Evolutionary conservation across 2,329 filamentous ascomycete genomes (phyloP).

Genomic region (Parascedosporium putredinis): DNA sequence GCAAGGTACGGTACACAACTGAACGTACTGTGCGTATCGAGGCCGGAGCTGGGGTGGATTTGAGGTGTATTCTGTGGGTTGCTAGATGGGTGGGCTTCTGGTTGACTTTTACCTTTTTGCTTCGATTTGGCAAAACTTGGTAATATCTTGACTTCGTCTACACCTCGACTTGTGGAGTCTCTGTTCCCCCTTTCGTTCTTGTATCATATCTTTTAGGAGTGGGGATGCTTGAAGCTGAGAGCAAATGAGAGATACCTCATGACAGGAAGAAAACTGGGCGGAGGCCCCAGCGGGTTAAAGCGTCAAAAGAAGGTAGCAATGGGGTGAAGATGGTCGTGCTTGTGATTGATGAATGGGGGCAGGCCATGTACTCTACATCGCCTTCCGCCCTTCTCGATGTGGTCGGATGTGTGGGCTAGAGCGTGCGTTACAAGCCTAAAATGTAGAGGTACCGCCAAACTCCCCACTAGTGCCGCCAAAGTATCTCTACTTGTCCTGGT

Average conservation of each 20-base stretch:
- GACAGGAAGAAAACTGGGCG: neutral
- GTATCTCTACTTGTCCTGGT: neutral
- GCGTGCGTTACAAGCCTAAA: neutral
- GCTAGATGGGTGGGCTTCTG: neutral
- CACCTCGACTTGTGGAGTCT: neutral
- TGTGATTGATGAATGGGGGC: too few species aligned
- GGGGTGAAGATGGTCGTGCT: too few species aligned
- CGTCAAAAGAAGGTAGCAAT: neutral
- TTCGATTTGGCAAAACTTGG: too few species aligned
- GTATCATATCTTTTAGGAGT: neutral
- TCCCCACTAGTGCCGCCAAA: neutral
- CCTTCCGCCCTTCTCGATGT: too few species aligned
- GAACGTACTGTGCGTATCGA: neutral
- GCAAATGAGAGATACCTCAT: neutral
- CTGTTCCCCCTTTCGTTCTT: neutral
- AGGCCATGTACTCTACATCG: too few species aligned
- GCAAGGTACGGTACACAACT: too few species aligned
- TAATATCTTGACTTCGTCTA: neutral
- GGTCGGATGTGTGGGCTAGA: neutral
- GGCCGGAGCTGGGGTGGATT: neutral
- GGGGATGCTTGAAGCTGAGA: constrained; percentile 1
- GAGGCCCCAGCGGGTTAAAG: neutral
- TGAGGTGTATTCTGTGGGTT: neutral
- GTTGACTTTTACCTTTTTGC: neutral
- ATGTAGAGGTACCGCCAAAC: neutral